phyloP scores from a whole-genome alignment of 2,329 filamentous ascomycete genomes.

The Paracoccidioides lutzii region DNA sequence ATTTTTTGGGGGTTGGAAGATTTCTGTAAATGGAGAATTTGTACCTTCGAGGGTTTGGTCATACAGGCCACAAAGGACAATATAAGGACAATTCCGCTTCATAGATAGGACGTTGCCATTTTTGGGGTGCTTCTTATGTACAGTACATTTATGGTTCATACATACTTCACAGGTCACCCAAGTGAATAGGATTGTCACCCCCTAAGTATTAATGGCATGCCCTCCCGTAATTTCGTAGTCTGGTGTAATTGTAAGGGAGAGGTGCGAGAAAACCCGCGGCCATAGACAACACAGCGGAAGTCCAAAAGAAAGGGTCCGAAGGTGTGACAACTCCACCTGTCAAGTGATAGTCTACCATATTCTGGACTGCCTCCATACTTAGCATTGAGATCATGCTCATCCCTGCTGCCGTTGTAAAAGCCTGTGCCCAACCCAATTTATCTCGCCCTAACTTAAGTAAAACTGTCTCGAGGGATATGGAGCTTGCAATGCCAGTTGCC shows the following conservation, averaged over 20 bases:
- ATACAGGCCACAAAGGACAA: no score
- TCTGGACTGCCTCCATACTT: slow-evolving; percentile 45
- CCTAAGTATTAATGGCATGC: slow-evolving; percentile 9
- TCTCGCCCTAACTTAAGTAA: slow-evolving; percentile 40
- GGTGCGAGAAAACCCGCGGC: slow-evolving; percentile 12
- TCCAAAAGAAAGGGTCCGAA: slow-evolving; percentile 40
- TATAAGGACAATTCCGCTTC: no score
- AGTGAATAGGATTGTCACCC: background rate
- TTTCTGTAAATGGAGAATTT: no score
- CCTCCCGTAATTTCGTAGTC: slow-evolving; percentile 12
- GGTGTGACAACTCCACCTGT: slow-evolving; percentile 40
- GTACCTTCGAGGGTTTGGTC: no score
- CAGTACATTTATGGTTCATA: background rate
- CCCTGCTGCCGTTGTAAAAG: slow-evolving; percentile 41
- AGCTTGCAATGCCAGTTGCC: slow-evolving; percentile 40
- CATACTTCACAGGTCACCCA: background rate
- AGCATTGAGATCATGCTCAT: slow-evolving; percentile 50
- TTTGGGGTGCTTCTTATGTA: background rate
- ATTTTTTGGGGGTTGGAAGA: no score
- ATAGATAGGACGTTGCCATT: no score
- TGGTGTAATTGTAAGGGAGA: slow-evolving; percentile 13
- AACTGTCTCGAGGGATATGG: slow-evolving; percentile 40
- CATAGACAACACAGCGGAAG: slow-evolving; percentile 28
- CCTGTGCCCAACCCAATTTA: slow-evolving; percentile 34
- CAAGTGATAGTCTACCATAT: slow-evolving; percentile 43